phyloP scores from a whole-genome alignment of 176 grass and related monocot genomes.

The Carex pumila region DNA sequence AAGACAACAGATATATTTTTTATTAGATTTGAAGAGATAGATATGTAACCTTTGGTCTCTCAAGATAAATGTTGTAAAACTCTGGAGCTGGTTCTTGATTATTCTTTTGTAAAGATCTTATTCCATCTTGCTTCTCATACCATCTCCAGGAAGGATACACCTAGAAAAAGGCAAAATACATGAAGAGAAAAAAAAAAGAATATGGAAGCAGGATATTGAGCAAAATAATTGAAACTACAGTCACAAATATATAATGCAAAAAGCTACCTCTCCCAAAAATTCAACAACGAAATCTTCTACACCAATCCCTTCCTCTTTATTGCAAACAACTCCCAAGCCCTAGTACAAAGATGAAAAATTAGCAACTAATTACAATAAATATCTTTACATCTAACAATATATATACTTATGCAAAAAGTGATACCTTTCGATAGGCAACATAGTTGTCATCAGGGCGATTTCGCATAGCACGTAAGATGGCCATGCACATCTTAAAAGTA shows the following conservation, averaged over 20 bases:
- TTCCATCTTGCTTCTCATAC: conserved; percentile 98
- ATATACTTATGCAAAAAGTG: neutral
- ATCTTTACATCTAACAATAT: neutral
- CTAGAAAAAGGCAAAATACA: conserved; percentile 38
- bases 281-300: conserved; percentile 92
- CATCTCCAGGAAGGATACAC: conserved; percentile 99
- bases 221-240: neutral
- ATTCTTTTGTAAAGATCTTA: conserved; percentile 88
- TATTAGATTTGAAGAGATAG: conserved; percentile 19
- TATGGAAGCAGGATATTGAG: neutral
- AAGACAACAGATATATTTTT: neutral
- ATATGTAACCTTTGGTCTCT: conserved; percentile 80
- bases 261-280: conserved; percentile 85
- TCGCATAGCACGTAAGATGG: conserved; percentile 61
- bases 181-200: neutral
- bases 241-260: neutral
- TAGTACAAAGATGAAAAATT: conserved; percentile 24
- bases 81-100: conserved; percentile 90
- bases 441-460: conserved; percentile 75
- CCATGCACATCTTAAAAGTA: conserved; percentile 61
- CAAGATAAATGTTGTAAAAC: conserved; percentile 97
- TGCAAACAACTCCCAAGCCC: conserved; percentile 98
- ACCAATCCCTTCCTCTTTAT: conserved; percentile 83
- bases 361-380: conserved; percentile 18
- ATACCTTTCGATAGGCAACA: conserved; percentile 96